These are phyloP conservation scores for Rhodamnia rubescens DNA, from an alignment of 345 rosid genomes.

Conservation along the genomic window DNA sequence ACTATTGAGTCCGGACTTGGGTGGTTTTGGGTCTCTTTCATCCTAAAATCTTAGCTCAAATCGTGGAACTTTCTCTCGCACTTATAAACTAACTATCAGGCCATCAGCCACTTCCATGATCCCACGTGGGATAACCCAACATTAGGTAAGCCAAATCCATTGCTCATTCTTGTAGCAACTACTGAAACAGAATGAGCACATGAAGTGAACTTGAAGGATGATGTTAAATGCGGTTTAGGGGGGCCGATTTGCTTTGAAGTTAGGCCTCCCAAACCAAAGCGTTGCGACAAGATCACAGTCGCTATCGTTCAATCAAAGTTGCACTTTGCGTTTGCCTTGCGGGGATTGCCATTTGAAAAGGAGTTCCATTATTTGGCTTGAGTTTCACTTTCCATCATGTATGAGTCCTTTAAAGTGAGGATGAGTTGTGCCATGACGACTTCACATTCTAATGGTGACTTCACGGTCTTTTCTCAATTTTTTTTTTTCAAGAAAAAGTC, in stretches of 20 bases:
- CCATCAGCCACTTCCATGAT: no score
- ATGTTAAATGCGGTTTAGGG: background rate
- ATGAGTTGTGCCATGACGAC: conserved; percentile 9
- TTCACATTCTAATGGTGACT: background rate
- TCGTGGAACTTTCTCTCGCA: no score
- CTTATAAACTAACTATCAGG: no score
- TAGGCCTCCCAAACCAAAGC: background rate
- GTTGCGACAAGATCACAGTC: background rate
- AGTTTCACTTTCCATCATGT: background rate
- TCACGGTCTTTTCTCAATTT: background rate
- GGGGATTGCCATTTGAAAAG: background rate
- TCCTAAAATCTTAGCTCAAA: no score
- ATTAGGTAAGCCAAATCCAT: background rate
- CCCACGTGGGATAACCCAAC: no score
- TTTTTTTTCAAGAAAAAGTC: background rate
- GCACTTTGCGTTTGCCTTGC: background rate
- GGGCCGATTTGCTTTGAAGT: background rate
- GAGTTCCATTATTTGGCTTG: background rate
- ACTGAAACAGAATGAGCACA: background rate
- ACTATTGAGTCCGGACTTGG: no score
- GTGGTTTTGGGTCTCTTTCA: no score
- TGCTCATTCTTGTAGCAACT: background rate
- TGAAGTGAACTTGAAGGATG: background rate
- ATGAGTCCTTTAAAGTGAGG: conserved; percentile 14
- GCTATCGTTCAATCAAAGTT: background rate